phyloP scores from a whole-genome alignment of 2,329 filamentous ascomycete genomes.

The Trichoderma asperellum region DNA sequence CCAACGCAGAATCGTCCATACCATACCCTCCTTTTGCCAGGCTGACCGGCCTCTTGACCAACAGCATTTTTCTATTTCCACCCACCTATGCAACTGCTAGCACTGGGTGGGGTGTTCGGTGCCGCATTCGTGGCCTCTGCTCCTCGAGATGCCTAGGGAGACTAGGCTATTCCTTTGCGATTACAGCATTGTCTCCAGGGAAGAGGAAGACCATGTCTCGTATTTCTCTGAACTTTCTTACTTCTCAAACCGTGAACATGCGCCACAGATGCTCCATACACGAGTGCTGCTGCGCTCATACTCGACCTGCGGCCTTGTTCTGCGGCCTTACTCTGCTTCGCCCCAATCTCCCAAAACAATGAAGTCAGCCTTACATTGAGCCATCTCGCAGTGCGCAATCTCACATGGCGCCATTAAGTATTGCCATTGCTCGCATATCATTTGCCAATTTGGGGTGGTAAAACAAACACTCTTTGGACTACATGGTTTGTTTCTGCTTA shows the following conservation, averaged over 20 bases:
- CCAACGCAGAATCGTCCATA: constrained; percentile 35
- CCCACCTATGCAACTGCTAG: neutral
- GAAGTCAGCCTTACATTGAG: constrained; percentile 28
- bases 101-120: neutral
- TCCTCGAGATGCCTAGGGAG: neutral
- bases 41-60: constrained; percentile 4
- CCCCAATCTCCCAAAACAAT: constrained; percentile 11
- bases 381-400: constrained; percentile 22
- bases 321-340: constrained; percentile 10
- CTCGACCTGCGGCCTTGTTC: constrained; percentile 1
- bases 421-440: neutral
- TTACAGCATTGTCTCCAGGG: neutral
- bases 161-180: neutral
- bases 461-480: neutral
- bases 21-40: constrained; percentile 22
- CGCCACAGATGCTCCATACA: neutral
- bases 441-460: neutral
- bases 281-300: neutral
- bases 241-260: neutral
- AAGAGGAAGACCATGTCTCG: neutral
- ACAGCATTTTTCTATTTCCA: constrained; percentile 8
- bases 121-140: constrained; percentile 1
- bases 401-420: constrained; percentile 11
- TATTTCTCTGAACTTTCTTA: neutral
- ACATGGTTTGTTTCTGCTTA: neutral